phyloP scores from a whole-genome alignment of 176 grass and related monocot species.

The Rhynchospora pubera region DNA sequence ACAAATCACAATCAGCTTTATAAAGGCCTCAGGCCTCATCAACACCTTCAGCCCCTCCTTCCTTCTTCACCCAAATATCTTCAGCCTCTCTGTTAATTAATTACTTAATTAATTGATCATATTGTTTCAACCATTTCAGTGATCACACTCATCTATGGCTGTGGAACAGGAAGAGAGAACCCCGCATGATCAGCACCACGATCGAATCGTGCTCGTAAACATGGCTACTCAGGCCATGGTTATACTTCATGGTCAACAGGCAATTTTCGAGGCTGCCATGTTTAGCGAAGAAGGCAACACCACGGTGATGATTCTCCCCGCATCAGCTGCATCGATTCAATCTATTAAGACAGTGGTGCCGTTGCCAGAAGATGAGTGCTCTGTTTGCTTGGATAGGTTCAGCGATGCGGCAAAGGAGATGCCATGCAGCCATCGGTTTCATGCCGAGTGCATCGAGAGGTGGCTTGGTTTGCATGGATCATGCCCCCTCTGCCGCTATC shows the following conservation, averaged over 20 bases:
- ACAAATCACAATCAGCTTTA: background rate
- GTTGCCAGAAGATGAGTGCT: constrained; percentile 24
- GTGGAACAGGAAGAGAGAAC: background rate
- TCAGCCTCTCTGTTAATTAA: background rate
- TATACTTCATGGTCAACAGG: background rate
- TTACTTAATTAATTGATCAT: background rate
- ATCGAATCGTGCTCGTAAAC: constrained; percentile 15
- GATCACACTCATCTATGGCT: background rate
- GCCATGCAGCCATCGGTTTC: constrained; percentile 75
- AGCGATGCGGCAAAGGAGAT: constrained; percentile 49
- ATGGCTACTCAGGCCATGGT: constrained; percentile 16
- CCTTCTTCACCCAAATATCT: constrained; percentile 12
- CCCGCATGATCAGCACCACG: background rate
- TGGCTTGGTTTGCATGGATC: constrained; percentile 72
- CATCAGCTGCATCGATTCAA: constrained; percentile 60
- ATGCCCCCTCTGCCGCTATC: constrained; percentile 58
- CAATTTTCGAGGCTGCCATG: background rate
- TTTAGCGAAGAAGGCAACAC: background rate
- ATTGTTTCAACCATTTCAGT: background rate
- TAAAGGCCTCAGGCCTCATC: background rate
- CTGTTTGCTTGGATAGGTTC: constrained; percentile 62
- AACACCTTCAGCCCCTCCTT: background rate
- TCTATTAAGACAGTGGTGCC: constrained; percentile 42
- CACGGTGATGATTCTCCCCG: constrained; percentile 32
- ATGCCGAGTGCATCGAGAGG: constrained; percentile 54